Evolutionary conservation across 495 filamentous ascomycete genomes (phyloP).

Genomic region (Astrothelium macrocarpum): DNA sequence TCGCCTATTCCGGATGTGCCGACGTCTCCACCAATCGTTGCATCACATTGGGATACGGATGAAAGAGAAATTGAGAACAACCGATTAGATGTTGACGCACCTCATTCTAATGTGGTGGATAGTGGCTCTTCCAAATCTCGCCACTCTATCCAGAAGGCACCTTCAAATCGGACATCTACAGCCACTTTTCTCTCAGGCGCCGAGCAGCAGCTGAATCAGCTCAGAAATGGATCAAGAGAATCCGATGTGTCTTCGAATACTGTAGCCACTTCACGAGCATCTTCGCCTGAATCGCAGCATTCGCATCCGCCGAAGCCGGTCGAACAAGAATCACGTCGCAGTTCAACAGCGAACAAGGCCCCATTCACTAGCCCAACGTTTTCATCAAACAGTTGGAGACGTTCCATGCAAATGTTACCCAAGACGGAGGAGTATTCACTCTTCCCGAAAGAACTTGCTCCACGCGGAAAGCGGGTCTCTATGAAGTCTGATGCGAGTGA

Average conservation of each 20-base stretch:
- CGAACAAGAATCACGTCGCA: neutral
- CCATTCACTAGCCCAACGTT: neutral
- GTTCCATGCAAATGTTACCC: neutral
- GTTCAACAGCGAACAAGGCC: neutral
- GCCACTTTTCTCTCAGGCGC: conserved; percentile 20
- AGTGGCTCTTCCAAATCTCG: conserved; percentile 16
- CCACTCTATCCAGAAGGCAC: conserved; percentile 14
- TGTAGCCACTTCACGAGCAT: conserved; percentile 12
- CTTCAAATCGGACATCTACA: conserved; percentile 21
- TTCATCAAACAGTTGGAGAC: neutral
- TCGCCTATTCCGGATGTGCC: conserved; percentile 20
- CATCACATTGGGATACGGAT: neutral
- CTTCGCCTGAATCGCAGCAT: neutral
- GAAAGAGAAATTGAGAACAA: neutral
- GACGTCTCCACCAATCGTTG: conserved; percentile 1
- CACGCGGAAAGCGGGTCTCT: neutral
- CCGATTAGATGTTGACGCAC: neutral
- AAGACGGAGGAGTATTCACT: neutral
- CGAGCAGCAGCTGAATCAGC: conserved; percentile 22
- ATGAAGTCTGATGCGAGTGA: neutral
- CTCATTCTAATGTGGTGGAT: conserved; percentile 3
- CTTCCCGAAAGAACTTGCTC: neutral
- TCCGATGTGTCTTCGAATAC: conserved; percentile 24
- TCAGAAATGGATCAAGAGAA: conserved; percentile 21
- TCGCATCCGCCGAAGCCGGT: neutral